Base-by-base conservation (phyloP, 148 eudicot species). In the Amaranthus palmeri region DNA sequence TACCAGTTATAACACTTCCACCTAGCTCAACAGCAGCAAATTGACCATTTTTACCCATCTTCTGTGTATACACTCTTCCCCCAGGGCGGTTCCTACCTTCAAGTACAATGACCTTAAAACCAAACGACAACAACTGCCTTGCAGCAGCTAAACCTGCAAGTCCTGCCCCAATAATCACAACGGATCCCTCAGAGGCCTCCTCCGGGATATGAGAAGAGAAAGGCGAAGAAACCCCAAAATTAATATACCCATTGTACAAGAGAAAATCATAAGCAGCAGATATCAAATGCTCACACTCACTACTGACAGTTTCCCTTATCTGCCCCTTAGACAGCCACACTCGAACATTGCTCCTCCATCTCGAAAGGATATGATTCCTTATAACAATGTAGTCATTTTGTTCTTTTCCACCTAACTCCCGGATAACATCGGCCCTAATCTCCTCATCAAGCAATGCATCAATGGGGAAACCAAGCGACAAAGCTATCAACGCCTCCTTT, bases 131-230 rank as follows among this genome's bases (percentile, higher is more conserved):
- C n/a, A 93, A 83, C 82, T 93, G 98, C 75, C 88, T 86, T 18
- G 98, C 98, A 12, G 98, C 98, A 72, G 98, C 90, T 78, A 93
- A 86, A 50, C 98, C 98, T 15, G 98, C 84, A 78, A 93, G 95
- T 49, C 98, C 96, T 0, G 98, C 96, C 47, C 98, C 98, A 71
- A 93, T 74, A 66, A 93, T 87, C 70, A 93, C 83, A 60, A 93
- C 96, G 71, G 96, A 90, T 50, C 89, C 90, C 73, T 87, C 92
- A 11, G 73, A 79, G 9, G 83, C 85, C 80, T 86, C 96, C 74
- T 88, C 96, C 1, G 91, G 85, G 62, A 78, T 73, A 55, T 76
- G 85, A 81, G 96, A 79, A 44, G 77, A 79, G 70, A 88, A 86
- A 49, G 95, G 74, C 0, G 76, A 63, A 1, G 85, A 88, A 74